Base-by-base conservation (phyloP, 805 yeast genomes). In the Pichia nakasei region DNA sequence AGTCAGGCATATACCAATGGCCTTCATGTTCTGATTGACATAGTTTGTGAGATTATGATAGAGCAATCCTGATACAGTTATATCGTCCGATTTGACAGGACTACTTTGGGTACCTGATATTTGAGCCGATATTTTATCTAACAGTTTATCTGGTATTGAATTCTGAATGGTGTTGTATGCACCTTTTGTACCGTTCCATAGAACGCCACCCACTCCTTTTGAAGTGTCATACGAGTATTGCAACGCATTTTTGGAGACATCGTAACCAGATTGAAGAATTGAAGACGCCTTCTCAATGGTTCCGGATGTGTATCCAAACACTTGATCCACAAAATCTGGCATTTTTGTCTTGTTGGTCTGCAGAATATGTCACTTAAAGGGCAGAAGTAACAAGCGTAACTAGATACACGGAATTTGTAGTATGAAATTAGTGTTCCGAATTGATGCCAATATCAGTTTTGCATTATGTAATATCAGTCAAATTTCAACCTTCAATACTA, bases 321-420 rank as follows among this genome's bases (percentile, higher is more conserved):
- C 48, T 31, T 38, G 43, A 32, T 52, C 56, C 9, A 48, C 55
- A 43, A 52, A 46, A 37, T 52, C 56, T 2, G 56, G 51, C 56
- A 52, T 52, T 6, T 22, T 22, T 34, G 9, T 24, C n/a, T n/a
- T n/a, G n/a, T n/a, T n/a, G n/a, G n/a, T n/a, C n/a, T n/a, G n/a
- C n/a, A n/a, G n/a, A n/a, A n/a, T n/a, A n/a, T n/a, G n/a, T n/a
- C n/a, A n/a, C n/a, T n/a, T n/a, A n/a, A n/a, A n/a, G n/a, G n/a
- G n/a, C n/a, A n/a, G n/a, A n/a, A n/a, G n/a, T n/a, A n/a, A n/a
- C n/a, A n/a, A n/a, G n/a, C n/a, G n/a, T n/a, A n/a, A n/a, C n/a
- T n/a, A n/a, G n/a, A n/a, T n/a, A n/a, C n/a, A n/a, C n/a, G n/a
- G n/a, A n/a, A n/a, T n/a, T n/a, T n/a, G n/a, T n/a, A n/a, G n/a